phyloP scores from a whole-genome alignment of 306 rosid genomes.

The Vicia faba region DNA sequence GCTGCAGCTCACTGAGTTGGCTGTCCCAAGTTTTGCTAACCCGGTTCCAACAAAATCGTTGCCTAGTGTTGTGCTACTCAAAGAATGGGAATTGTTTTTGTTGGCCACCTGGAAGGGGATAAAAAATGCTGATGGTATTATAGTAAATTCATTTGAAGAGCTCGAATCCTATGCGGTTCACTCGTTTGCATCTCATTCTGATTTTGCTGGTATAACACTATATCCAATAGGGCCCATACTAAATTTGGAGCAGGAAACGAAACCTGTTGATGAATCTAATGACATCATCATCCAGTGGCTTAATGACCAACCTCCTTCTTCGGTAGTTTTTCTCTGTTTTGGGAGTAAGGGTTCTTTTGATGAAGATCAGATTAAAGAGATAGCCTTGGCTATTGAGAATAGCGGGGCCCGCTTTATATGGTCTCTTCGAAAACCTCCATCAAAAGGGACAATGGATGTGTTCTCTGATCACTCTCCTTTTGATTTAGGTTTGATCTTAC shows the following conservation, averaged over 20 bases:
- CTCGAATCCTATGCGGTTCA: constrained; percentile 46
- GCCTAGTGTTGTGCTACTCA: not conserved
- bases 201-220: not conserved
- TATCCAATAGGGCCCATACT: constrained; percentile 59
- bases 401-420: not conserved
- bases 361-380: not conserved
- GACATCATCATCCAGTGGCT: not conserved
- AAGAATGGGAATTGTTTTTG: not conserved
- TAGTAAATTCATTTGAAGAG: constrained; percentile 58
- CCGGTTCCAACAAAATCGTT: constrained; percentile 38
- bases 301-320: not conserved
- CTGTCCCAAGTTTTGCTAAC: constrained; percentile 37
- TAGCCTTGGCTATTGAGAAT: not conserved
- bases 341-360: not conserved
- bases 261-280: not conserved
- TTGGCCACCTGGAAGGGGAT: not conserved
- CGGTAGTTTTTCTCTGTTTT: not conserved
- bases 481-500: not conserved
- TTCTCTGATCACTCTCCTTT: not conserved
- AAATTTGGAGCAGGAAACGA: not conserved
- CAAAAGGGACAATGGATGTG: not conserved
- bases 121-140: constrained; percentile 43
- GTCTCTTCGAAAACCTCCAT: not conserved
- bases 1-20: constrained; percentile 1
- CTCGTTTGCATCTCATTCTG: not conserved